These are phyloP conservation scores for Bjerkandera adusta DNA, from an alignment of 1,284 basidiomycete genomes.

Conservation along the genomic window DNA sequence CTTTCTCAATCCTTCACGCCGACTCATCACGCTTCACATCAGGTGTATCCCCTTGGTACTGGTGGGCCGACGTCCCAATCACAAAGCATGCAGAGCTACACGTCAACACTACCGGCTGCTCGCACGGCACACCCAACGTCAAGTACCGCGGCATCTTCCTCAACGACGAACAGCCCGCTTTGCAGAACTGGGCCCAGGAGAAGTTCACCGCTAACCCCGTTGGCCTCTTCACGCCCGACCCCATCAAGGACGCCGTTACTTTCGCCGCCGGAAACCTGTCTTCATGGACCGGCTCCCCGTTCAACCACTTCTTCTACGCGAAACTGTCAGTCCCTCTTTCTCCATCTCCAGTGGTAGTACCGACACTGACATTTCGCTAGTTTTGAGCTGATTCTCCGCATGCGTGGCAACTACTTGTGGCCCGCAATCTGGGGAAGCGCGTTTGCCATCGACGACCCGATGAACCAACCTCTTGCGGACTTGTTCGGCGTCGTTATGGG, in stretches of 20 bases:
- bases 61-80: slow-evolving; percentile 70
- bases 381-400: slow-evolving; percentile 64
- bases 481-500: slow-evolving; percentile 71
- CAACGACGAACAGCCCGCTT: slow-evolving; percentile 37
- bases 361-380: slow-evolving; percentile 28
- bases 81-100: slow-evolving; percentile 48
- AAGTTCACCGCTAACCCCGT: slow-evolving; percentile 69
- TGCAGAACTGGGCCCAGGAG: slow-evolving; percentile 55
- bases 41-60: slow-evolving; percentile 63
- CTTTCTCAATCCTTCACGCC: neutral
- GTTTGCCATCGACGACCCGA: slow-evolving; percentile 64
- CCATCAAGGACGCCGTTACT: too few species aligned
- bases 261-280: too few species aligned
- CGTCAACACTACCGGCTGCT: slow-evolving; percentile 49
- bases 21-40: slow-evolving; percentile 1
- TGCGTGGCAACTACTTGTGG: slow-evolving; percentile 75
- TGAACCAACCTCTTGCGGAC: slow-evolving; percentile 65
- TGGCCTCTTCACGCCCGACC: slow-evolving; percentile 36
- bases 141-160: slow-evolving; percentile 71
- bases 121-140: slow-evolving; percentile 66
- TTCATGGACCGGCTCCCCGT: slow-evolving; percentile 54
- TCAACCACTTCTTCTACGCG: slow-evolving; percentile 65
- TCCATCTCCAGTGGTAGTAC: neutral
- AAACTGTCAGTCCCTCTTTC: slow-evolving; percentile 44
- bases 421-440: slow-evolving; percentile 49